These are phyloP conservation scores for Ascosphaera aggregata DNA, from an alignment of 2,329 filamentous ascomycete species.

Conservation along the genomic window DNA sequence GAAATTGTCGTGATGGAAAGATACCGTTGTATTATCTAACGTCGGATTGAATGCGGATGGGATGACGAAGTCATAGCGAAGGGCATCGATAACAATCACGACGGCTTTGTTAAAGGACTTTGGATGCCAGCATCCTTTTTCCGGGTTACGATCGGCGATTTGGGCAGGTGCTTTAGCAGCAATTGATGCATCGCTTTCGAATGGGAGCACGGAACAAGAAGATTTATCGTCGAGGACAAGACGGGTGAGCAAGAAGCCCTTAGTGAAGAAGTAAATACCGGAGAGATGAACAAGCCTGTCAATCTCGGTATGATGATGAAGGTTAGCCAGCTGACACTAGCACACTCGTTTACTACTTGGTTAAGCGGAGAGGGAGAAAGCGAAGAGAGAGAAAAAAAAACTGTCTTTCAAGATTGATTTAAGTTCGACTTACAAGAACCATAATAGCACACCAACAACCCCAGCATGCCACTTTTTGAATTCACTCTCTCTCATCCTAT, in stretches of 20 bases:
- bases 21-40: constrained; percentile 21
- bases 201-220: constrained; percentile 43
- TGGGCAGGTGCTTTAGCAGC: constrained; percentile 5
- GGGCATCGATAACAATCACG: constrained; percentile 72
- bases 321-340: neutral
- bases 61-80: constrained; percentile 91
- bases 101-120: constrained; percentile 84
- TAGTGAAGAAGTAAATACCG: constrained; percentile 81
- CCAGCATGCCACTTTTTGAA: constrained; percentile 18
- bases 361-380: neutral
- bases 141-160: constrained; percentile 16
- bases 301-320: constrained; percentile 18
- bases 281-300: constrained; percentile 55
- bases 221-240: constrained; percentile 58
- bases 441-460: constrained; percentile 15
- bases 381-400: neutral
- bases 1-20: constrained; percentile 67
- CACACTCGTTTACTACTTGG: neutral
- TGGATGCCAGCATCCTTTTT: constrained; percentile 80
- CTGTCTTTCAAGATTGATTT: neutral
- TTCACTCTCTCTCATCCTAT: constrained; percentile 13
- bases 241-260: constrained; percentile 79
- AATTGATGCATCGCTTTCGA: constrained; percentile 17
- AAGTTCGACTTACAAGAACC: constrained; percentile 22
- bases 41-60: constrained; percentile 33